Base-by-base conservation (phyloP, 257 asterid genomes). In the Solanum medicagineum region DNA sequence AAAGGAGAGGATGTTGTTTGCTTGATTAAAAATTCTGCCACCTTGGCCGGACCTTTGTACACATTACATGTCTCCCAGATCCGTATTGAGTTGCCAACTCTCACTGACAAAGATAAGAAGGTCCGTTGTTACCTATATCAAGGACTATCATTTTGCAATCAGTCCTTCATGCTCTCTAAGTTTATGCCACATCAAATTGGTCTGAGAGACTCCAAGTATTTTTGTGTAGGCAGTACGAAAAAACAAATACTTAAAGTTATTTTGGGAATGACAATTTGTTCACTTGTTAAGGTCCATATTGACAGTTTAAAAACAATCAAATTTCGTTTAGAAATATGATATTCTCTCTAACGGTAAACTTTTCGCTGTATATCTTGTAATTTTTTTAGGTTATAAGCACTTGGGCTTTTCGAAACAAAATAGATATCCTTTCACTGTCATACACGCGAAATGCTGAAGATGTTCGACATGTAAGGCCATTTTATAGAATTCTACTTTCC, bases 31-130 rank as follows among this genome's bases (percentile, higher is more conserved):
- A 96, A 93, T 89, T 91, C 98, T 82, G 97, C 99, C 69, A 96
- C 98, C 24, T 90, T 96, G 93, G 89, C 95, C 40, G 99, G 99
- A 81, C 90, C 98, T 22, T 86, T 96, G 81, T 96, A 93, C 87
- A 96, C 99, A 54, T 85, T 96, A 86, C 98, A 96, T 81, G 98
- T 96, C 85, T 96, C 98, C 87, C 97, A 96, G 89, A 86, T 96
- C 89, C 96, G 85, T 81, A 95, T 96, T 8, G 97, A 96, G 20
- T 88, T 96, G 86, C 98, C 99, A 69, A 96, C 99, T 36, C 94
- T 96, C 56, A 88, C 98, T 45, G 95, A 91, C 44, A 85, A 90
- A 86, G 99, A 96, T 87, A 95, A 94, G 87, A 90, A 94, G 98
- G 99, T 96, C 69, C 81, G 88, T 81, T 79, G 87, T 86, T 63